These are phyloP conservation scores for Solanum sejunctum DNA, from an alignment of 257 asterid species.

Conservation along the genomic window DNA sequence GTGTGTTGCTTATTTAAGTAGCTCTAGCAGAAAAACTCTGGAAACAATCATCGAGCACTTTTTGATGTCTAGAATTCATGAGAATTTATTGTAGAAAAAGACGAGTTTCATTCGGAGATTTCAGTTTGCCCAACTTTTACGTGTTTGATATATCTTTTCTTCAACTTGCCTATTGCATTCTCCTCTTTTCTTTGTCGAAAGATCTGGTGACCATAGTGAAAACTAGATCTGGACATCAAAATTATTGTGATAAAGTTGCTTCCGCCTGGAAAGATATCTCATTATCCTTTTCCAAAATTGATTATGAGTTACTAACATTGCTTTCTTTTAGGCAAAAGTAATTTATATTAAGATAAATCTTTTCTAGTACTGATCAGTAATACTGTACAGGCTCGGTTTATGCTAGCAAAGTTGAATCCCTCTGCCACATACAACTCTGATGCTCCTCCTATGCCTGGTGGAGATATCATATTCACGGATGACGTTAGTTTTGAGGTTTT, in stretches of 20 bases:
- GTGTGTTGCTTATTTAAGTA: not conserved
- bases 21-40: not conserved
- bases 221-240: not conserved
- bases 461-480: constrained; percentile 87
- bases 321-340: not conserved
- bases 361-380: not conserved
- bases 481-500: constrained; percentile 97
- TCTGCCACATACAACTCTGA: constrained; percentile 87
- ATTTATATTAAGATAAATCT: not conserved
- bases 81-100: not conserved
- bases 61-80: not conserved
- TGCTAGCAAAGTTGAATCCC: constrained; percentile 96
- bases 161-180: not conserved
- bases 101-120: not conserved
- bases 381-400: constrained; percentile 76
- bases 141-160: not conserved
- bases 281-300: not conserved
- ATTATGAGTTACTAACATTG: not conserved
- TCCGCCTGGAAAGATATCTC: not conserved
- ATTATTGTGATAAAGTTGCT: not conserved
- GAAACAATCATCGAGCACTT: not conserved
- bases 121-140: not conserved
- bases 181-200: not conserved
- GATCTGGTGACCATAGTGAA: not conserved
- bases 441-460: constrained; percentile 51